Evolutionary conservation across 805 yeast species (phyloP), one percentile per base, ranked within the genome.

Genomic region (Hanseniaspora clermontiae): DNA sequence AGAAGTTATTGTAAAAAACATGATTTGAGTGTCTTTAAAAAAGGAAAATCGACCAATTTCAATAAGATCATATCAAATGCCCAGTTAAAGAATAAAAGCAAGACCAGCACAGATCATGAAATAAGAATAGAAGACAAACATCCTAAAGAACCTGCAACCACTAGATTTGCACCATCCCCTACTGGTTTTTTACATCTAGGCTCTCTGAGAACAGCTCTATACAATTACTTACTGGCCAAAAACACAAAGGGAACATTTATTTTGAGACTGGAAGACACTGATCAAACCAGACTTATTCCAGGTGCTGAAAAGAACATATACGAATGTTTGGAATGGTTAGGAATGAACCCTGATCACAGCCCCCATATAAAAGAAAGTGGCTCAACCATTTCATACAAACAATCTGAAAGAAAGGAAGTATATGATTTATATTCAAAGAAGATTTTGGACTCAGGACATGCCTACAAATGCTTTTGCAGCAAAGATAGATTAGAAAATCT

Each of bases 131-230:
- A 49, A 31, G 64, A 67, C 43, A 61, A 72, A 10, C 77, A 75
- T 47, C 80, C 82, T 0, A 61, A 57, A 0, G 38, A 59, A 0
- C 88, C 93, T 0, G 95, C 82, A 0, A 70, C 96, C 61, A 87
- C 97, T 0, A 72, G 99, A 60, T 93, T 93, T 69, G 99, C 99
- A 0, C 98, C 99, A 0, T 89, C 97, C 1, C 99, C 99, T 1
- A 93, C 99, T 0, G 99, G 99, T 0, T 79, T 79, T 59, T 73
- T 93, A n/a, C 99, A 93, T 66, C 67, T 93, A 58, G 99, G 99
- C 0, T 90, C 97, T 0, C 66, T 93, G 48, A 72, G 99, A 66
- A 93, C 99, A 0, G 97, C 97, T 0, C 69, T 93, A 19, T 93
- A 88, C 70, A 93, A 93, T 68, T 93, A 82, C 63, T 68, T 93